Conservation (phyloP, 192 early-diverging fungal species). For the Piromyces finnis region DNA sequence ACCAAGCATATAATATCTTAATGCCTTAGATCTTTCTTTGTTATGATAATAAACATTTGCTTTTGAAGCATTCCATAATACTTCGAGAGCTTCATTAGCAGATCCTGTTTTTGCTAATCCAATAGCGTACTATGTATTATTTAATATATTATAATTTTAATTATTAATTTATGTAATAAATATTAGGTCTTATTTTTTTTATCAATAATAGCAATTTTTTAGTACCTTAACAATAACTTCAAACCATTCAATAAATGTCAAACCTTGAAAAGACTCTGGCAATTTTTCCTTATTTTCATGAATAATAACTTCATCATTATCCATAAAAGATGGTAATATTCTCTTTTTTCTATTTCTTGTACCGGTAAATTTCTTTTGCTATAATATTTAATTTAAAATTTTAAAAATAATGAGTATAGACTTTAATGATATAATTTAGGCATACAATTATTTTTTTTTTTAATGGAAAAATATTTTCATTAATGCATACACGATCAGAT, state of each 20-base stretch:
- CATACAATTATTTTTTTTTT: too few relatives aligned
- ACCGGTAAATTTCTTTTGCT: not conserved
- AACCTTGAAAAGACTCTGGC: constrained; percentile 10
- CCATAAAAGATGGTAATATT: not conserved
- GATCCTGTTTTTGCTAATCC: constrained; percentile 22
- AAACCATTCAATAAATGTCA: constrained; percentile 38
- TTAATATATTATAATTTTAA: not conserved
- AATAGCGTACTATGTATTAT: constrained; percentile 23
- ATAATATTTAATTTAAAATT: too few relatives aligned
- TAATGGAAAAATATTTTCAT: too few relatives aligned
- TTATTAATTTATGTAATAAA: too few relatives aligned
- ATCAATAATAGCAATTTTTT: too few relatives aligned
- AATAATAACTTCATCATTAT: not conserved
- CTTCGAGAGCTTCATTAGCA: constrained; percentile 29
- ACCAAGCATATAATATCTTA: constrained; percentile 43
- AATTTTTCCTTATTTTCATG: constrained; percentile 1
- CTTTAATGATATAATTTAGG: too few relatives aligned
- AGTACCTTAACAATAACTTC: constrained; percentile 41
- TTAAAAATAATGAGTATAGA: too few relatives aligned
- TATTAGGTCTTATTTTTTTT: too few relatives aligned
- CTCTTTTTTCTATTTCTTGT: not conserved
- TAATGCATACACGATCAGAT: not conserved
- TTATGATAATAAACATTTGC: constrained; percentile 46
- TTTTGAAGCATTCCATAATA: constrained; percentile 28
- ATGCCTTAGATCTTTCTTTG: constrained; percentile 4